Evolutionary conservation across 2,329 filamentous ascomycete species (phyloP).

Genomic region (Aspergillus sp.): DNA sequence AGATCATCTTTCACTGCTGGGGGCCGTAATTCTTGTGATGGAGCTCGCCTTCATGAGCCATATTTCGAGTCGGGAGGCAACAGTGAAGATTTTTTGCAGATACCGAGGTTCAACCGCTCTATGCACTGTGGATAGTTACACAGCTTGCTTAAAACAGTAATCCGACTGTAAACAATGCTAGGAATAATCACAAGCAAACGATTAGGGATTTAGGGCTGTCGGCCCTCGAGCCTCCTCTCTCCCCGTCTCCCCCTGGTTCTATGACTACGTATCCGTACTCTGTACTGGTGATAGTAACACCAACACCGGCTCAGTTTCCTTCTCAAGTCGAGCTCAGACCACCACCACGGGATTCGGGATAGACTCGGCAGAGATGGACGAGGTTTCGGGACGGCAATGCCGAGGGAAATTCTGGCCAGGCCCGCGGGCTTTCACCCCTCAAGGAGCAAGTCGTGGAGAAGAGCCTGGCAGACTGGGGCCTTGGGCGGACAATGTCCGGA

Average conservation of each 20-base stretch:
- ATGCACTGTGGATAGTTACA: slow-evolving; percentile 17
- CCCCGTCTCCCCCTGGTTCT: neutral
- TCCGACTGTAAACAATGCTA: neutral
- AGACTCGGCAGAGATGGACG: slow-evolving; percentile 18
- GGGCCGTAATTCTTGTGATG: neutral
- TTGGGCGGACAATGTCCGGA: slow-evolving; percentile 3
- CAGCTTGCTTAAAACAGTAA: slow-evolving; percentile 14
- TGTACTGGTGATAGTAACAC: neutral
- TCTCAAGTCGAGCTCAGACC: slow-evolving; percentile 19
- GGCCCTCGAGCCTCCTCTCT: neutral
- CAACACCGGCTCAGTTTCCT: slow-evolving; percentile 7
- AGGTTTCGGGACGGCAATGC: slow-evolving; percentile 22
- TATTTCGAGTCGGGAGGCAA: neutral
- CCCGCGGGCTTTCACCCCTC: slow-evolving; percentile 4
- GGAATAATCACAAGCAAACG: slow-evolving; percentile 1
- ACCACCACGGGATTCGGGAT: slow-evolving; percentile 28
- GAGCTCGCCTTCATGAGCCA: neutral
- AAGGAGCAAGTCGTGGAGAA: slow-evolving; percentile 1
- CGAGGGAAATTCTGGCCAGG: slow-evolving; percentile 21
- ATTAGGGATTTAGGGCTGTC: neutral
- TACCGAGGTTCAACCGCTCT: slow-evolving; percentile 6
- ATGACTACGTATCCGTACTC: no score
- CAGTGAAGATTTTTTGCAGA: neutral
- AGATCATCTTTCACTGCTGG: neutral
- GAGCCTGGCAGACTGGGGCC: neutral